These are phyloP conservation scores for Xylariaceae sp. DNA, from an alignment of 2,329 filamentous ascomycete species.

Conservation along the genomic window DNA sequence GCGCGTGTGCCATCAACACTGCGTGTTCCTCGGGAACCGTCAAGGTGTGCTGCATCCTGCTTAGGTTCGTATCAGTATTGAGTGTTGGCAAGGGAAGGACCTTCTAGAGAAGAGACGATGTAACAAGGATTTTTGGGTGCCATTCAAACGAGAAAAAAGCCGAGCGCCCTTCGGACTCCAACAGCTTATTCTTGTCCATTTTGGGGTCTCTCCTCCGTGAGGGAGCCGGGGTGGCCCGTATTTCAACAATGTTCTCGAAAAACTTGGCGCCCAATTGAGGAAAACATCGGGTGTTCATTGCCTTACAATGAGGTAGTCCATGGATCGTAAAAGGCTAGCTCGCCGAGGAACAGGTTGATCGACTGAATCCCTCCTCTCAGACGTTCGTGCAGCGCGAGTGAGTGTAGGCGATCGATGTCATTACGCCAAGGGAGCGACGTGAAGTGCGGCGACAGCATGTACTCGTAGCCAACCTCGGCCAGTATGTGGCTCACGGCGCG, in stretches of 20 bases:
- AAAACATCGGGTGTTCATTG: background rate
- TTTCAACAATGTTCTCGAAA: background rate
- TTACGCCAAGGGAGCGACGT: slow-evolving; percentile 41
- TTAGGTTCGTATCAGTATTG: slow-evolving; percentile 13
- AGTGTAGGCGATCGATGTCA: slow-evolving; percentile 41
- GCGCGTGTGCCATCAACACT: slow-evolving; percentile 34
- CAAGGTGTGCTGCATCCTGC: slow-evolving; percentile 36
- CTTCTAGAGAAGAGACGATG: background rate
- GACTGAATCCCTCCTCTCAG: slow-evolving; percentile 39
- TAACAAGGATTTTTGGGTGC: background rate
- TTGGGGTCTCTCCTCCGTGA: no score
- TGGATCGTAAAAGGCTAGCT: slow-evolving; percentile 39
- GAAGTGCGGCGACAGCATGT: slow-evolving; percentile 39
- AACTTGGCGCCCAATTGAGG: background rate
- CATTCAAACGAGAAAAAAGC: background rate
- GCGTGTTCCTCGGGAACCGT: slow-evolving; percentile 35
- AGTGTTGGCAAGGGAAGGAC: background rate
- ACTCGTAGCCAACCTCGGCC: slow-evolving; percentile 41
- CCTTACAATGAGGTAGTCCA: slow-evolving; percentile 30
- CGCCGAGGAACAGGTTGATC: slow-evolving; percentile 43
- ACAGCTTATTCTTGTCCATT: no score
- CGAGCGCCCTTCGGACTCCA: no score
- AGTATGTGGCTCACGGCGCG: slow-evolving; percentile 37
- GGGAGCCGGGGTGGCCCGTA: no score
- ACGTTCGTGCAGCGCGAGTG: slow-evolving; percentile 40